Conservation (phyloP, 805 yeast species). For the Schizosaccharomyces osmophilus region DNA sequence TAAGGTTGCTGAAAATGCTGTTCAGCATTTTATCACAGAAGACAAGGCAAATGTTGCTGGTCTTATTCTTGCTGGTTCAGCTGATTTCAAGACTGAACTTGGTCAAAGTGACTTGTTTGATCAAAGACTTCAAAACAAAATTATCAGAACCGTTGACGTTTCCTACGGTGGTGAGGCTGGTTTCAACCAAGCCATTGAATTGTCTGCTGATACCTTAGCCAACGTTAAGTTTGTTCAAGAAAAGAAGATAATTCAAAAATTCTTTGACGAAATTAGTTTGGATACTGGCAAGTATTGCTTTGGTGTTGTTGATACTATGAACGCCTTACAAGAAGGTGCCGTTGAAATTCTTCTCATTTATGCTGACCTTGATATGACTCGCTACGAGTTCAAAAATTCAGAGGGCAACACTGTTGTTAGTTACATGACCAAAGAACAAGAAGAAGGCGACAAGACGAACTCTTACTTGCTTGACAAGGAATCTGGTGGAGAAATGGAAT, state of each 20-base stretch:
- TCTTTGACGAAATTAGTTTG: constrained; percentile 92
- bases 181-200: constrained; percentile 94
- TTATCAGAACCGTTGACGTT: constrained; percentile 81
- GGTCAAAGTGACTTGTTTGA: constrained; percentile 85
- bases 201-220: constrained; percentile 87
- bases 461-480: constrained; percentile 53
- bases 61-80: constrained; percentile 90
- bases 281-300: constrained; percentile 95
- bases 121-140: constrained; percentile 60
- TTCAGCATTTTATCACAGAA: constrained; percentile 80
- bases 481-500: constrained; percentile 82
- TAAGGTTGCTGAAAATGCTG: constrained; percentile 95
- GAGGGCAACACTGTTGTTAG: constrained; percentile 58
- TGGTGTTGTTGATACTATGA: constrained; percentile 87
- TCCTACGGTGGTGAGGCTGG: constrained; percentile 99
- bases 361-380: constrained; percentile 66
- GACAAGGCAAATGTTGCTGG: constrained; percentile 92
- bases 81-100: constrained; percentile 92
- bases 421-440: constrained; percentile 37
- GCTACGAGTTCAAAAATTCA: constrained; percentile 63
- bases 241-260: constrained; percentile 73
- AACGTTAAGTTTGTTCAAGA: constrained; percentile 96
- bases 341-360: constrained; percentile 78
- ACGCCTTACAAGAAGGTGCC: constrained; percentile 91
- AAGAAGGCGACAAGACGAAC: constrained; percentile 32